These are phyloP conservation scores for Crithidia mellificae DNA, from an alignment of 208 protist species.

Conservation along the genomic window DNA sequence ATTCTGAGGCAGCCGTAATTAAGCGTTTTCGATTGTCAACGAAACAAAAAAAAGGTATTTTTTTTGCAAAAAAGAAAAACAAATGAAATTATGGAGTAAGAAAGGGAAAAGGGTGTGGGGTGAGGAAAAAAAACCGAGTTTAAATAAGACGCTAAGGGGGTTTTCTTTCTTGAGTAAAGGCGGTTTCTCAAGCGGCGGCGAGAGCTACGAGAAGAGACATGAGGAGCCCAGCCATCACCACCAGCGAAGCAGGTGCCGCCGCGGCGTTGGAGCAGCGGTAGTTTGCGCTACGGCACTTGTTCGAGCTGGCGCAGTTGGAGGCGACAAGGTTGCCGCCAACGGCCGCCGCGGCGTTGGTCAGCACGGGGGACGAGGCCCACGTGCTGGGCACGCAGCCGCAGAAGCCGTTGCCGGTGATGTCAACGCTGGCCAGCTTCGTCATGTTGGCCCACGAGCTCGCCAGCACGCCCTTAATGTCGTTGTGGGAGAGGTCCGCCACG, in stretches of 20 bases:
- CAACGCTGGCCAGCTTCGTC: constrained; percentile 15
- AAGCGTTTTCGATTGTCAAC: too few relatives aligned
- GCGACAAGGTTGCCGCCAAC: constrained; percentile 6
- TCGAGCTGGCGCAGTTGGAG: background rate
- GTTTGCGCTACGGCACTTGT: background rate
- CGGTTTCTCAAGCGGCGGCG: too few relatives aligned
- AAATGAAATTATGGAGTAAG: too few relatives aligned
- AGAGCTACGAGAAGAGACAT: too few relatives aligned
- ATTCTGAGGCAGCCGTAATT: too few relatives aligned
- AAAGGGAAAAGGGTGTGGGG: too few relatives aligned
- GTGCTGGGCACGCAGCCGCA: constrained; percentile 12
- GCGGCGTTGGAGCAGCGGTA: background rate
- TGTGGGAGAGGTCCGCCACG: constrained; percentile 17
- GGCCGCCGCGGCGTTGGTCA: constrained; percentile 19
- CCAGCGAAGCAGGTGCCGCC: background rate
- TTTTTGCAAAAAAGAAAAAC: too few relatives aligned
- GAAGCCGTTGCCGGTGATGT: constrained; percentile 26
- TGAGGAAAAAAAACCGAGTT: too few relatives aligned
- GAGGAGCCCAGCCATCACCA: too few relatives aligned
- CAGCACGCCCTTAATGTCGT: constrained; percentile 20
- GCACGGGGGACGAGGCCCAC: constrained; percentile 16
- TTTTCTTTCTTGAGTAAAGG: too few relatives aligned
- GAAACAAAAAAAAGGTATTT: too few relatives aligned
- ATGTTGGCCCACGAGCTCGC: constrained; percentile 17
- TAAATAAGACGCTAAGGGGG: too few relatives aligned